Conservation (phyloP, 192 early-diverging fungal species). For the Globomyces pollinis-pini region DNA sequence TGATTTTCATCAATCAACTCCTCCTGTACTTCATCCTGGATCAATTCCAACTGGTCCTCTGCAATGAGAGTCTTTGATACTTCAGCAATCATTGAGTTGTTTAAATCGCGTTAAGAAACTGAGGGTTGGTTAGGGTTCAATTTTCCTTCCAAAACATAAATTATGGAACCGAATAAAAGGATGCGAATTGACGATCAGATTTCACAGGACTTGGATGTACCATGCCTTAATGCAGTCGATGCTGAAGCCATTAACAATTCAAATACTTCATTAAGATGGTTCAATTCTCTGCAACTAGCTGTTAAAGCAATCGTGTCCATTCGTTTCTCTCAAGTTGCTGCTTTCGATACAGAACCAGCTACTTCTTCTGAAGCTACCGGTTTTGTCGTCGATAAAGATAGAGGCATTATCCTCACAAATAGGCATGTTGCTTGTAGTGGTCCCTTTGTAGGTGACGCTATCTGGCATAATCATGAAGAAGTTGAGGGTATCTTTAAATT, state of each 20-base stretch:
- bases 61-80: too few relatives aligned
- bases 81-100: too few relatives aligned
- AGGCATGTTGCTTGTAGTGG: constrained; percentile 64
- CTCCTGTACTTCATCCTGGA: background rate
- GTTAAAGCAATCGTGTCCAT: constrained; percentile 70
- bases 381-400: constrained; percentile 70
- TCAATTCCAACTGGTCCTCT: background rate
- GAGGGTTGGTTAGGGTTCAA: too few relatives aligned
- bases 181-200: too few relatives aligned
- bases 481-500: too few relatives aligned
- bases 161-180: too few relatives aligned
- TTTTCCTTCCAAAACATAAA: too few relatives aligned
- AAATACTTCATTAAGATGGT: too few relatives aligned
- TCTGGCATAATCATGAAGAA: constrained; percentile 75
- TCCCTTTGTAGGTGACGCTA: constrained; percentile 76
- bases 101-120: too few relatives aligned
- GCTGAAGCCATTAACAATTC: too few relatives aligned
- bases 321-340: constrained; percentile 62
- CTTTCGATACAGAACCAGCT: constrained; percentile 71
- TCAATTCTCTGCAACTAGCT: constrained; percentile 55
- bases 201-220: too few relatives aligned
- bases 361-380: constrained; percentile 73
- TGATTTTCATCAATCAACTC: background rate
- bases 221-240: too few relatives aligned
- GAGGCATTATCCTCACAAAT: constrained; percentile 65